Evolutionary conservation across 192 early-diverging fungal species (phyloP).

Genomic region (Diversispora epigaea): DNA sequence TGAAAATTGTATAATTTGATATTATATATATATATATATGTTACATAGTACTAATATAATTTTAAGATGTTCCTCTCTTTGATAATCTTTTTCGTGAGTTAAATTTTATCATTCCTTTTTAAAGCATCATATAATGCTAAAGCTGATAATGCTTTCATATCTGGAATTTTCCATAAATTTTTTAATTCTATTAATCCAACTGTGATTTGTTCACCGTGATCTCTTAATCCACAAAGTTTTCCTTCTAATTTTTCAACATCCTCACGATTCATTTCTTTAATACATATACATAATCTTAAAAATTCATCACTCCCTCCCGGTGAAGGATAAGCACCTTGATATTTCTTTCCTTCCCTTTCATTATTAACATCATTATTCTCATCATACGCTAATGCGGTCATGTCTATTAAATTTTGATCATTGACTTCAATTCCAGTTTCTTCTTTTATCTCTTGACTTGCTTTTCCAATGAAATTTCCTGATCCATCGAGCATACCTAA

Average conservation of each 20-base stretch:
- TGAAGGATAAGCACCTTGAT: constrained; percentile 66
- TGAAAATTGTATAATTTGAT: too few species aligned
- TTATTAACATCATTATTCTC: too few species aligned
- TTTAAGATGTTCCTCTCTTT: too few species aligned
- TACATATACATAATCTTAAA: constrained; percentile 67
- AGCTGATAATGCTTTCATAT: constrained; percentile 71
- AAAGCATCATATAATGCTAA: constrained; percentile 60
- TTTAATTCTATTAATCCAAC: constrained; percentile 63
- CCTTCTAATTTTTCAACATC: constrained; percentile 64
- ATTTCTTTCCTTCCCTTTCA: constrained; percentile 35
- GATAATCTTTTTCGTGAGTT: neutral
- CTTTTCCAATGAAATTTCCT: constrained; percentile 72
- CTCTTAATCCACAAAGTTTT: constrained; percentile 64
- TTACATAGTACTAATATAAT: too few species aligned
- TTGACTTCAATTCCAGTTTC: constrained; percentile 73
- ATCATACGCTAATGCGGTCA: constrained; percentile 57
- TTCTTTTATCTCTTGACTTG: constrained; percentile 77
- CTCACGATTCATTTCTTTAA: constrained; percentile 52
- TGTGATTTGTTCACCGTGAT: constrained; percentile 76
- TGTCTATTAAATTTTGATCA: constrained; percentile 62
- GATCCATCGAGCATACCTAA: constrained; percentile 73
- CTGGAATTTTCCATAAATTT: constrained; percentile 62
- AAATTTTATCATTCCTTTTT: constrained; percentile 42
- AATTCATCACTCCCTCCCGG: constrained; percentile 83
- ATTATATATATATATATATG: too few species aligned